A percentile compares a stretch with the other conserved stretches of the same genome.
phyloP scores from a whole-genome alignment of 257 asterid species.

The Scutellaria galericulata region DNA sequence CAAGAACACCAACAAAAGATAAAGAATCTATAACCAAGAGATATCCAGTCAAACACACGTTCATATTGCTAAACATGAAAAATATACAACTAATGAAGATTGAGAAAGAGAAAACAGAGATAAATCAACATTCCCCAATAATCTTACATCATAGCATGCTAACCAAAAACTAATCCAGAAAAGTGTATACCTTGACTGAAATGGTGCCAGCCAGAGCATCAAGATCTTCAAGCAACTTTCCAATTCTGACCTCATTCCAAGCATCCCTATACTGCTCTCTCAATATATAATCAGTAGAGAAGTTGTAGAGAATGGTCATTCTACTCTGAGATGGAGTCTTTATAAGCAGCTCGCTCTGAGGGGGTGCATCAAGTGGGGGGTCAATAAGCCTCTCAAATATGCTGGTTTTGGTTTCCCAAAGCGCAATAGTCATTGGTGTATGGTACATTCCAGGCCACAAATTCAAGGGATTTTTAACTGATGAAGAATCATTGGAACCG shows the following conservation, averaged over 20 bases:
- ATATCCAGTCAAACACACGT: background rate
- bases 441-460: constrained; percentile 98
- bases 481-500: constrained; percentile 10
- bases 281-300: constrained; percentile 69
- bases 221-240: constrained; percentile 94
- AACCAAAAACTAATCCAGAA: background rate
- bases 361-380: constrained; percentile 95
- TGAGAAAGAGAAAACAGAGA: background rate
- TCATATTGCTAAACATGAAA: background rate
- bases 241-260: constrained; percentile 94
- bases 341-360: constrained; percentile 69
- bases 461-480: constrained; percentile 66
- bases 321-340: constrained; percentile 71
- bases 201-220: constrained; percentile 97
- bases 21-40: background rate
- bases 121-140: background rate
- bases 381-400: constrained; percentile 84
- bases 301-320: constrained; percentile 68
- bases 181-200: constrained; percentile 68
- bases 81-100: background rate
- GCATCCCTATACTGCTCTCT: constrained; percentile 98
- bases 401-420: constrained; percentile 84
- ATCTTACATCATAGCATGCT: background rate
- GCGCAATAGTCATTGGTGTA: constrained; percentile 85
- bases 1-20: background rate